Base-by-base conservation (phyloP, 2,329 filamentous ascomycete genomes). In the Chaetomium sp. region DNA sequence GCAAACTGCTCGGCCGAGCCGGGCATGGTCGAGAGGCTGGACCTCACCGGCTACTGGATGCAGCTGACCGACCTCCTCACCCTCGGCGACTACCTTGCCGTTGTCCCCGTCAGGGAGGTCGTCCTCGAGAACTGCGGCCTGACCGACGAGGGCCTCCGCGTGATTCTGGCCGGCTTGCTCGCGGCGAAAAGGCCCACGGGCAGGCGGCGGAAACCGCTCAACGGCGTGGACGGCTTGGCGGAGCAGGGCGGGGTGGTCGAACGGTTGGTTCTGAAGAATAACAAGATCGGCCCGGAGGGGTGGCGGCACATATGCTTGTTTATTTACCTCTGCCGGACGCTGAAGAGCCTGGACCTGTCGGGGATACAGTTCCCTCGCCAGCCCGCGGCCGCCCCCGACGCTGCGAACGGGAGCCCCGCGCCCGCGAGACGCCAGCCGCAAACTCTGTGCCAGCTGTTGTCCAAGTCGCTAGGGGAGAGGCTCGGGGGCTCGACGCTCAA, bases 281-380 rank as follows among this genome's bases (percentile, higher is more conserved):
- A 98, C 74, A 94, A 93, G 72, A 89, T 98, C 65, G 90, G 92
- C 0, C 82, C 83, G 0, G 90, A 96, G 68, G 95, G 94, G 19
- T 99, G 95, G 95, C 93, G 90, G 72, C 88, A 98, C 74, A 88
- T 98, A 64, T 90, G 90, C 49, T 81, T 97, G 7, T 99, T 98
- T 74, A 83, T 97, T 60, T 92, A 97, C 77, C 89, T 97, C 81
- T 97, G 92, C 71, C 89, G 88, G 67, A 93, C 93, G 0, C 81
- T 99, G 63, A 93, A 93, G 75, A 90, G 86, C 6, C 85, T 98
- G 27, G 95, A 99, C 75, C 76, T 98, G 31, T 96, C 93, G 0
- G 90, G 91, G 72, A 89, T 97, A 65, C 85, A 87, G 2, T 94
- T 98, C 69, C 93, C 92, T 1, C 72, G 69, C 6, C 67, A 71